Evolutionary conservation across 176 grass and related monocot species (phyloP).

Genomic region (Cenchrus purpureus): DNA sequence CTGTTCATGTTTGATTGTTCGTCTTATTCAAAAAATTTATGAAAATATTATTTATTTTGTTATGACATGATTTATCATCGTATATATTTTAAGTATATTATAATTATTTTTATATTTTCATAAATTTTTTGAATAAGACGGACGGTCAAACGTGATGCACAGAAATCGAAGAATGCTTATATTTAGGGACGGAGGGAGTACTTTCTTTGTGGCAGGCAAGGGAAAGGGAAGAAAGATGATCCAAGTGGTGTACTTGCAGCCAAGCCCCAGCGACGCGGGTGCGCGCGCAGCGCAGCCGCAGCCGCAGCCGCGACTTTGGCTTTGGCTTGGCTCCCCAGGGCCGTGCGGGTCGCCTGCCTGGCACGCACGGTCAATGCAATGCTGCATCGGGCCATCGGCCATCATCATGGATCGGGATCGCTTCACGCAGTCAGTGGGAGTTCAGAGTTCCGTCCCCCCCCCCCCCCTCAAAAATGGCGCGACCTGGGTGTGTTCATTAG

Average conservation of each 20-base stretch:
- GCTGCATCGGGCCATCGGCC: not conserved
- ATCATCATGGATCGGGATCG: not conserved
- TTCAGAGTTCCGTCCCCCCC: too few relatives aligned
- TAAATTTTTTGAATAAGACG: too few relatives aligned
- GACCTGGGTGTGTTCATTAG: constrained; percentile 11
- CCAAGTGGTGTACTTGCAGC: not conserved
- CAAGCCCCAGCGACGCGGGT: not conserved
- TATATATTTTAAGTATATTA: too few relatives aligned
- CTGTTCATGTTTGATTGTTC: too few relatives aligned
- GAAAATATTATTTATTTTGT: too few relatives aligned
- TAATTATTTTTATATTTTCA: too few relatives aligned
- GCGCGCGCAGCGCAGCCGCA: too few relatives aligned
- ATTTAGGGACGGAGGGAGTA: too few relatives aligned
- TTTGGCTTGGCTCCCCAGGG: not conserved
- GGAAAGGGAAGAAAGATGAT: not conserved
- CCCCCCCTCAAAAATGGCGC: constrained; percentile 26
- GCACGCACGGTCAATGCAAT: constrained; percentile 24
- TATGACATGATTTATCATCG: too few relatives aligned
- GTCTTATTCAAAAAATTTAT: too few relatives aligned
- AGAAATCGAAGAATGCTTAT: too few relatives aligned
- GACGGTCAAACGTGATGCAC: too few relatives aligned
- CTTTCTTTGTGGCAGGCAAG: constrained; percentile 27
- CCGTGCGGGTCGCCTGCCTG: constrained; percentile 27
- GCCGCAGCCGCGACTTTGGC: not conserved
- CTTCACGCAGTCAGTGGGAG: not conserved